phyloP scores from a whole-genome alignment of 495 filamentous ascomycete genomes.

The Hypoxylon trugodes region DNA sequence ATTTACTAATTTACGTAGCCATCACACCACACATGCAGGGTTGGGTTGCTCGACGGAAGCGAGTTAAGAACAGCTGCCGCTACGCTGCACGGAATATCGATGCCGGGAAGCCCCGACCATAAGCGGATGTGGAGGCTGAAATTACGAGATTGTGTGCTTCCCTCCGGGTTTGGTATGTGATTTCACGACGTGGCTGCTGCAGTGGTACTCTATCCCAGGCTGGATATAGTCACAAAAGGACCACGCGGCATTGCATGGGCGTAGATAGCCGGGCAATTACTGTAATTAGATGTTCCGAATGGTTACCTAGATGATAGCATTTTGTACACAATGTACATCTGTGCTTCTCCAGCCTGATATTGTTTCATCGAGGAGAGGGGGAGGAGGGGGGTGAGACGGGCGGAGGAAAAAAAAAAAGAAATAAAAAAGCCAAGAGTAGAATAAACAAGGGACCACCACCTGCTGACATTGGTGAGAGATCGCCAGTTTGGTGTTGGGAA shows the following conservation, averaged over 20 bases:
- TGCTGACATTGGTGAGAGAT: constrained; percentile 9
- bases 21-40: constrained; percentile 18
- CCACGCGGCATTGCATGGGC: constrained; percentile 11
- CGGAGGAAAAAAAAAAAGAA: not conserved
- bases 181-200: not conserved
- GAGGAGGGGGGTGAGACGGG: not conserved
- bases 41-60: constrained; percentile 11
- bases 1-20: not conserved
- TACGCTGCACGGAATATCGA: constrained; percentile 16
- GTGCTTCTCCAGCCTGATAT: not conserved
- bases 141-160: not conserved
- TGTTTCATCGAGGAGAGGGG: not conserved
- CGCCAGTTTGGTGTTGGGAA: constrained; percentile 2
- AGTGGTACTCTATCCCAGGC: constrained; percentile 5
- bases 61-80: constrained; percentile 8
- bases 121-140: constrained; percentile 18
- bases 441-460: not conserved
- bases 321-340: not conserved
- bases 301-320: not conserved
- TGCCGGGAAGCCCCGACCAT: constrained; percentile 8
- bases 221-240: not conserved
- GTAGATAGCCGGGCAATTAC: constrained; percentile 3
- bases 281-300: not conserved
- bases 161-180: constrained; percentile 1
- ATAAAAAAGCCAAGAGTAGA: too few relatives aligned